Base-by-base conservation (phyloP, 139 green algal species). In the Closterium sp. region DNA sequence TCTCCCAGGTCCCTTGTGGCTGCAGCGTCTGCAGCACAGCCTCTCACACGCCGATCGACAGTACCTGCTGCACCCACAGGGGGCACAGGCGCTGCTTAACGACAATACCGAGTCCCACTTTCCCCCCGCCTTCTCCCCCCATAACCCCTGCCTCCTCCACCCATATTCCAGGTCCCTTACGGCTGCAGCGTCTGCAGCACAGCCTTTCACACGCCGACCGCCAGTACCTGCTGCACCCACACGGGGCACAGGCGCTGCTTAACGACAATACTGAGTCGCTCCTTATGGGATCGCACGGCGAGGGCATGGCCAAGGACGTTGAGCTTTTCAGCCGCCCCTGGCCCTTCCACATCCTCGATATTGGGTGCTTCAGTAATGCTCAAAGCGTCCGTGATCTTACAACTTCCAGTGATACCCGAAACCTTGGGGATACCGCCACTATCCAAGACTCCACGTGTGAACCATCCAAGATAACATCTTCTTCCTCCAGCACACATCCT, bases 291-390 rank as follows among this genome's bases (percentile, higher is more conserved):
- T 9, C 22, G 22, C 24, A 29, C 2, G 90, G 90, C 21, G 42
- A 31, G 21, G 90, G 90, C 22, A 90, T 92, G 70, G 90, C 90
- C 10, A 92, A 92, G 90, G 90, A 92, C 70, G 27, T 92, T 10
- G 90, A 92, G 34, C 90, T 92, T 28, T 90, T 92, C 90, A 42
- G 42, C 79, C 70, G 90, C 22, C 90, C 42, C 1, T 92, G 90
- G 90, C 32, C 31, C 27, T 92, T 92, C 9, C 0, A 92, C 50
- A 85, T 50, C n/a, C 6, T 9, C 4, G 90, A 92, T 70, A 42
- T 42, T 6, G 34, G 34, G 9, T 42, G 34, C 34, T 42, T 42
- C 9, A 6, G 9, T 42, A 42, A 42, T 42, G 9, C 34, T 6
- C 34, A 42, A 42, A 6, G 9, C 34, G 13, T 50, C 38, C 13